Evolutionary conservation across 495 filamentous ascomycete species (phyloP), one percentile per base, ranked within the genome.

Genomic region (Cladorrhinum samala): DNA sequence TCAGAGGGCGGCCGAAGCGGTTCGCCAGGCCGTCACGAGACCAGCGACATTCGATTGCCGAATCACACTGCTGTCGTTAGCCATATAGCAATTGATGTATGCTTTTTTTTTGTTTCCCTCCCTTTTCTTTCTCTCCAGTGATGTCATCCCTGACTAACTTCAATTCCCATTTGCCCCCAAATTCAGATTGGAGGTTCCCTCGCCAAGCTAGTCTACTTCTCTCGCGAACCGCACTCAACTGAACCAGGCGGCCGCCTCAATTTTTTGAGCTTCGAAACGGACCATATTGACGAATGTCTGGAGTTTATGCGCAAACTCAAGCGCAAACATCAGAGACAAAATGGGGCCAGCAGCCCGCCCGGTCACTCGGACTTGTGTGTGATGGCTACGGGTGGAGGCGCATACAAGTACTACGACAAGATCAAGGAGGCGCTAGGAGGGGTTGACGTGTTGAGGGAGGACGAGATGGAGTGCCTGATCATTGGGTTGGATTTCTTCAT

Each of bases 381-480:
- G 38, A 91, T 96, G 74, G 93, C 93, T 8, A 97, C 93, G 0
- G 93, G 93, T 2, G 93, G 93, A 20, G 93, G 93, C 11, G 89
- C 93, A 4, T 97, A 85, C 75, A 96, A 96, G 65, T 97, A 83
- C 70, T 96, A 97, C 64, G 90, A 96, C 62, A 84, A 82, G 70
- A 86, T 97, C 58, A 84, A 83, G 62, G 79, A 89, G 38, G 79
- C 81, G 2, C 72, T 98, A 27, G 84, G 86, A 17, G 63, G 63
- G 3, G 85, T 96, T 14, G 86, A 96, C 60, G 90, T 98, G 41
- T 69, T 92, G 54, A 77, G 89, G 19, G 94, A 97, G 67, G 93
- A 98, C 62, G 93, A 98, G 69, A 98, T 98, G 94, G 89, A 96
- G 69, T 98, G 93, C 68, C 72, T 98, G 46, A 98, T 98, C 59